These are phyloP conservation scores for Talinum fruticosum DNA, from an alignment of 148 eudicot species.

Conservation along the genomic window DNA sequence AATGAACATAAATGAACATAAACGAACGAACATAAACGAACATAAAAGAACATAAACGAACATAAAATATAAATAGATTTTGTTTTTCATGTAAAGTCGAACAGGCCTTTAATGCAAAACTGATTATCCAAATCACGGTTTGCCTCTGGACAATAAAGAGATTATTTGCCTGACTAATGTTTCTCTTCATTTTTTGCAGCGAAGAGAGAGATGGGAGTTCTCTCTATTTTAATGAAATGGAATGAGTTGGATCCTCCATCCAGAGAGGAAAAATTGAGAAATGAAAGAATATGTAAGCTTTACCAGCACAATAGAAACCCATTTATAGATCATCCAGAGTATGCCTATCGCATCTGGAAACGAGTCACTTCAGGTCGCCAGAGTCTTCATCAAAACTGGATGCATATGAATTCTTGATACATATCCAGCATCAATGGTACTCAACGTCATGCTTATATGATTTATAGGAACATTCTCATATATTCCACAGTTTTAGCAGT, in stretches of 20 bases:
- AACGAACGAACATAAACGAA: too few species aligned
- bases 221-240: constrained; percentile 44
- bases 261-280: constrained; percentile 46
- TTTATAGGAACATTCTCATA: not conserved
- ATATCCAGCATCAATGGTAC: constrained; percentile 1
- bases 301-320: constrained; percentile 60
- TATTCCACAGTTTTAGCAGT: not conserved
- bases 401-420: constrained; percentile 5
- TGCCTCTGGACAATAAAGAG: not conserved
- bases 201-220: constrained; percentile 50
- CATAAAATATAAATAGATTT: too few species aligned
- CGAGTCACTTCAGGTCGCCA: constrained; percentile 13
- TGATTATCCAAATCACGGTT: not conserved
- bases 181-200: constrained; percentile 23
- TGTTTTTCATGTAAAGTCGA: too few species aligned
- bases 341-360: constrained; percentile 43
- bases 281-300: constrained; percentile 44
- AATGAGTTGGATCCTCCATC: constrained; percentile 51
- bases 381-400: constrained; percentile 11
- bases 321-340: constrained; percentile 59
- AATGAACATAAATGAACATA: too few species aligned
- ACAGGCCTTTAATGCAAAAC: not conserved
- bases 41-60: too few species aligned
- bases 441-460: not conserved
- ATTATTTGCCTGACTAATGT: not conserved